Base-by-base conservation (phyloP, 2,329 filamentous ascomycete genomes). In the Fonsecaea monophora region DNA sequence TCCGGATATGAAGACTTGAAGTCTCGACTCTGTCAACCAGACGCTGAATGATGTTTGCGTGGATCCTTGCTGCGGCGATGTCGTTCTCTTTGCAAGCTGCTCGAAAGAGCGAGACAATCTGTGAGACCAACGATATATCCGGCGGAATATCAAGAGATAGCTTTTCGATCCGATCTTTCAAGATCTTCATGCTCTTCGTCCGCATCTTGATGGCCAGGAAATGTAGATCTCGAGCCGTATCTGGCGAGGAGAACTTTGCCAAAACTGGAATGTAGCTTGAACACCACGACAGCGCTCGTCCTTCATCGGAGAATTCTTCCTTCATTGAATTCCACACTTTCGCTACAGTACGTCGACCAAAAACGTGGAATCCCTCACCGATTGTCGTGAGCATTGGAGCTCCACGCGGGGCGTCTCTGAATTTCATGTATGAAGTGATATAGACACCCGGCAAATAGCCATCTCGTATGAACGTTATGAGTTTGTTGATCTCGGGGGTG, bases 311-410 rank as follows among this genome's bases (percentile, higher is more conserved):
- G n/a, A 66, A 45, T 62, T 66, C 64, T 30, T 66, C 58, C 42
- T 66, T 66, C 64, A 66, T 66, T 13, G 64, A 62, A 21, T 48
- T 62, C 64, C 64, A 66, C 37, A 62, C 58, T 38, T 48, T 62
- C 4, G 45, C 34, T 12, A 60, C 64, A 12, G 38, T 53, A 30
- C 64, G 58, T 21, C 48, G 48, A 53, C 58, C 64, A 9, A 54
- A 54, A 15, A 66, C 56, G 25, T 66, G 59, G 25, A 66, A 66
- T 8, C 64, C 64, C 38, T 66, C 64, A 10, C 58, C 64, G 32
- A 62, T 55, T 15, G 64, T 66, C 21, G 59, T 66, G 10, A 45
- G 25, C 25, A 42, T 50, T 8, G 58, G 38, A 40, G 58, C 64
- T 12, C 42, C 58, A 10, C 45, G 37, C 10, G 42, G 25, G 6